phyloP scores from a whole-genome alignment of 352 stramenopile species.

The Blastocystis hominis region DNA sequence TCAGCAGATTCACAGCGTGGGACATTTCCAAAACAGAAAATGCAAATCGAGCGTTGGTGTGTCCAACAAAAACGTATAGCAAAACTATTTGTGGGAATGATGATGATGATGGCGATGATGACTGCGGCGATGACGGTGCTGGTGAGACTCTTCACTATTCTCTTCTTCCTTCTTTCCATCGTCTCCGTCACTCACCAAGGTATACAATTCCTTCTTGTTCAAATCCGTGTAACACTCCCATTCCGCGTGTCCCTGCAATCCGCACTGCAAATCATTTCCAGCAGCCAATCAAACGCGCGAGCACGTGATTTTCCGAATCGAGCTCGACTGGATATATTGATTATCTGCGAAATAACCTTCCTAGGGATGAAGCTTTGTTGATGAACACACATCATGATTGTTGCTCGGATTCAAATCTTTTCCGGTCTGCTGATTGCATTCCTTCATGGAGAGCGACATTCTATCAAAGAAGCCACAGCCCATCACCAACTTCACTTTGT shows the following conservation, averaged over 20 bases:
- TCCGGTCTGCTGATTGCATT: not conserved
- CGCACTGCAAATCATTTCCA: not conserved
- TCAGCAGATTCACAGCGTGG: not conserved
- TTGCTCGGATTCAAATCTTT: not conserved
- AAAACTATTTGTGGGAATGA: not conserved
- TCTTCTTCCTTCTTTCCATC: not conserved
- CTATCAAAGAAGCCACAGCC: not conserved
- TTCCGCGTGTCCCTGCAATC: not conserved
- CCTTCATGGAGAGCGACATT: slow-evolving; percentile 7
- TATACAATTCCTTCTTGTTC: not conserved
- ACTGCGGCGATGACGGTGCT: not conserved
- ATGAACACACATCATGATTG: not conserved
- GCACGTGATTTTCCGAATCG: not conserved
- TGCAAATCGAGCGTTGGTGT: not conserved
- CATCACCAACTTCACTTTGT: not conserved
- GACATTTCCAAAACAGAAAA: not conserved
- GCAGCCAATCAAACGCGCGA: not conserved
- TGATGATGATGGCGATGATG: not conserved
- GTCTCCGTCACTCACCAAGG: not conserved
- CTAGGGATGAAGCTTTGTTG: not conserved
- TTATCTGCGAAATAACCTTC: slow-evolving; percentile 1
- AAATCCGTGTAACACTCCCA: not conserved
- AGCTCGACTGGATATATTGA: not conserved
- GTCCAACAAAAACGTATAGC: not conserved
- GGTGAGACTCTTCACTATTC: not conserved